Evolutionary conservation across 2,329 filamentous ascomycete genomes (phyloP).

Genomic region (Calycina marina): DNA sequence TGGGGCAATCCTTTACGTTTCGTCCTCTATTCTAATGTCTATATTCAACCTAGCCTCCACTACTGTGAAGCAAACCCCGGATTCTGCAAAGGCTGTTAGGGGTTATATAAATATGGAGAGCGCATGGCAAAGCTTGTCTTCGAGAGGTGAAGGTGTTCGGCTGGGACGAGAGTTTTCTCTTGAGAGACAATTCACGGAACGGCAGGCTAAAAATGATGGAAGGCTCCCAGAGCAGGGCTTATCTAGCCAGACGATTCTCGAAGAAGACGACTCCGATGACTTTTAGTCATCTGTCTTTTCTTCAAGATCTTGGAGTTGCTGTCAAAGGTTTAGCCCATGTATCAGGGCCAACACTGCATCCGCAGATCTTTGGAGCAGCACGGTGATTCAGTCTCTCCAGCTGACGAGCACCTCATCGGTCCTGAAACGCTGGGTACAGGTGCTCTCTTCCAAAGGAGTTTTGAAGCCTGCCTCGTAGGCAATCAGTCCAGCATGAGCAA

Average conservation of each 20-base stretch:
- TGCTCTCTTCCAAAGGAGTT: conserved; percentile 66
- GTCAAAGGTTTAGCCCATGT: not conserved
- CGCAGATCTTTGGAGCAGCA: too few species aligned
- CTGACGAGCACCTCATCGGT: conserved; percentile 70
- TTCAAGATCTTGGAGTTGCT: too few species aligned
- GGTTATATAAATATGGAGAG: conserved; percentile 16
- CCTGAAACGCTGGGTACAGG: conserved; percentile 70
- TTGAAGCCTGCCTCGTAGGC: conserved; percentile 70
- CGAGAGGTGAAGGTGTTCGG: conserved; percentile 6
- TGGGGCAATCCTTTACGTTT: conserved; percentile 43
- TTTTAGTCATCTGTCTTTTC: too few species aligned
- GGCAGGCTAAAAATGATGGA: conserved; percentile 16
- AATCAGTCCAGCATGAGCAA: conserved; percentile 84
- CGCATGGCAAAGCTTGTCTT: conserved; percentile 11
- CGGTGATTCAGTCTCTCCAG: conserved; percentile 54
- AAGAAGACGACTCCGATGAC: conserved; percentile 46
- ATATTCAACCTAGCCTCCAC: conserved; percentile 29
- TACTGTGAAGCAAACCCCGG: conserved; percentile 10
- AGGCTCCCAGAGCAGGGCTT: conserved; percentile 25
- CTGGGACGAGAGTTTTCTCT: conserved; percentile 7
- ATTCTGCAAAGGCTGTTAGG: conserved; percentile 13
- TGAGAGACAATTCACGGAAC: conserved; percentile 16
- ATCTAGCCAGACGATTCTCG: conserved; percentile 52
- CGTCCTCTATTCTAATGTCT: conserved; percentile 39
- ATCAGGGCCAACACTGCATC: not conserved